A percentile compares a stretch with the other conserved stretches of the same genome.
phyloP scores from a whole-genome alignment of 768 basidiomycete genomes.

The Lactifluus pinguis region DNA sequence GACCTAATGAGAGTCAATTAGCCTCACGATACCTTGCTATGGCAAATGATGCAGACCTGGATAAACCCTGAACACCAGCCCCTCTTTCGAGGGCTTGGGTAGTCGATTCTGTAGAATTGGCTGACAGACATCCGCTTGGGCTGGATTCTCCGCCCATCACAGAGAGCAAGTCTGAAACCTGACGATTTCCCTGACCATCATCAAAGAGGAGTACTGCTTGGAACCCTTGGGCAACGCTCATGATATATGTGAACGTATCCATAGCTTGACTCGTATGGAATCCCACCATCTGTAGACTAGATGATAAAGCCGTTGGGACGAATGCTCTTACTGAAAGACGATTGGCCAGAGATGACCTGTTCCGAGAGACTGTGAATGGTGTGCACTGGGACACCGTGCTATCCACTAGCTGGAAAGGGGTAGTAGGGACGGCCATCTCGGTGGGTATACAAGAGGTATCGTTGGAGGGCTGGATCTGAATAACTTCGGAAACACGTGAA shows the following conservation, averaged over 20 bases:
- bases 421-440: conserved; percentile 1
- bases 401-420: conserved; percentile 28
- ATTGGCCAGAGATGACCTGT: conserved; percentile 27
- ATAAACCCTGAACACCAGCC: not conserved
- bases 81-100: not conserved
- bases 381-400: conserved; percentile 38
- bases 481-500: conserved; percentile 40
- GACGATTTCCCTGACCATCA: conserved; percentile 31
- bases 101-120: not conserved
- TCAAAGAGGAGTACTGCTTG: conserved; percentile 38
- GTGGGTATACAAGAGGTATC: conserved; percentile 36
- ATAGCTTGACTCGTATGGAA: conserved; percentile 20
- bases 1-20: not conserved
- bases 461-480: conserved; percentile 34
- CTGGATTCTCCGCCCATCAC: conserved; percentile 27
- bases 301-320: conserved; percentile 23
- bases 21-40: not conserved
- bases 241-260: conserved; percentile 35
- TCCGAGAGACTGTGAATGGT: conserved; percentile 37
- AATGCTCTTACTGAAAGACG: conserved; percentile 34
- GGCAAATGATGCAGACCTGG: not conserved
- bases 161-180: conserved; percentile 37
- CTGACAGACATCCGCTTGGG: conserved; percentile 22
- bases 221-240: conserved; percentile 31
- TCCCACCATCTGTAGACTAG: conserved; percentile 20